Base-by-base conservation (phyloP, 1,284 basidiomycete species). In the Leccinum subspadiceum region DNA sequence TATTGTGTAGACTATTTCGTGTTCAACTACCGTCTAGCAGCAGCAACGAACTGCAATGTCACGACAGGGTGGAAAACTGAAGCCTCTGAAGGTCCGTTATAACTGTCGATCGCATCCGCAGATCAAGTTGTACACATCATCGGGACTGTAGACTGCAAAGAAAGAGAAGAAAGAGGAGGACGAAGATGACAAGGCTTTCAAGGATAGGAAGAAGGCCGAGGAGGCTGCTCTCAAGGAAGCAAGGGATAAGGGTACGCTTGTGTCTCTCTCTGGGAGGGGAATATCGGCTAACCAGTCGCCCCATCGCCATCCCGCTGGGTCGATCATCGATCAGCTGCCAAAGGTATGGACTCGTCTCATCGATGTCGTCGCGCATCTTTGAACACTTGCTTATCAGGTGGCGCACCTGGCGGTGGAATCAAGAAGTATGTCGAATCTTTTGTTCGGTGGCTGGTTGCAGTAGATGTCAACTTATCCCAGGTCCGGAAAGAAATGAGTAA, bases 1-100 rank as follows among this genome's bases (percentile, higher is more conserved):
- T 4, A 13, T 59, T 2, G 3, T 2, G 3, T 5, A 0, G 26
- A 44, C n/a, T 15, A 33, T 56, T 64, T 50, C 13, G 53, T 57
- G 31, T 37, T 3, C 53, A 65, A 65, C 31, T 20, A 46, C 2
- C 35, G 20, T 5, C 54, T 29, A 37, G 13, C 35, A 13, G 13
- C 13, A 37, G 12, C 48, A 54, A 48, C 54, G 5, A 49, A n/a
- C 52, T 39, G 6, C 5, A 41, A 90, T 91, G 89, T 82, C 87
- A 50, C 83, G 90, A 77, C 86, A 90, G 79, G 90, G 88, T 63
- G 90, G 90, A 70, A 92, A 92, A 76, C 71, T 87, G 56, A 92
- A 92, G 81, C 90, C 90, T 60, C 76, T 87, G 53, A 87, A 88
- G 84, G 86, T 82, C 55, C 53, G 17, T 55, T 10, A 24, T 22